These are phyloP conservation scores for Malus orientalis DNA, from an alignment of 306 rosid genomes.

Conservation along the genomic window DNA sequence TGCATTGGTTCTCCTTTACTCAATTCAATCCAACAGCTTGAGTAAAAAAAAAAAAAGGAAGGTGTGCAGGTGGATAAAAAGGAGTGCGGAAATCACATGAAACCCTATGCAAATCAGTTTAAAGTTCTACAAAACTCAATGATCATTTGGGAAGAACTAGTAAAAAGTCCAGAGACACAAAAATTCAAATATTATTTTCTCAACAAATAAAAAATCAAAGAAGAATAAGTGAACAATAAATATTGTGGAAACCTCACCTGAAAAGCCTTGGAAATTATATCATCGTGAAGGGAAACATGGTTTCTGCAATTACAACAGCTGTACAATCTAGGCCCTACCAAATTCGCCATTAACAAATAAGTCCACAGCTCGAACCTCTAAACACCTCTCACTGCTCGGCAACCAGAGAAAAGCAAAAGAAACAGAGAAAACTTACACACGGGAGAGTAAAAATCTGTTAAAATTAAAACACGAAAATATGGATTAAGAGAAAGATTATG, in stretches of 20 bases:
- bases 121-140: not conserved
- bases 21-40: too few species aligned
- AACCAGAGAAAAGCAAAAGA: not conserved
- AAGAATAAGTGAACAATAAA: not conserved
- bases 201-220: not conserved
- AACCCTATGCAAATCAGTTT: not conserved
- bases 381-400: slow-evolving; percentile 29
- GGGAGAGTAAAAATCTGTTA: not conserved
- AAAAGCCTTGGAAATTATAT: slow-evolving; percentile 94
- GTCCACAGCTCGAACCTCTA: slow-evolving; percentile 19
- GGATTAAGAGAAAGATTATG: not conserved
- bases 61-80: too few species aligned
- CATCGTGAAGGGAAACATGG: slow-evolving; percentile 92
- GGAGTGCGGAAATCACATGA: not conserved
- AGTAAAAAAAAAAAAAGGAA: too few species aligned
- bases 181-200: not conserved
- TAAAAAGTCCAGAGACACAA: not conserved
- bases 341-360: slow-evolving; percentile 60
- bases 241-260: slow-evolving; percentile 46
- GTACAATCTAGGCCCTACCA: slow-evolving; percentile 84
- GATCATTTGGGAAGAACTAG: not conserved
- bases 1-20: not conserved
- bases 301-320: slow-evolving; percentile 93
- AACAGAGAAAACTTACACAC: not conserved
- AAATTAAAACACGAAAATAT: not conserved